Conservation (phyloP, 2,329 filamentous ascomycete species). For the Trichoderma gracile region DNA sequence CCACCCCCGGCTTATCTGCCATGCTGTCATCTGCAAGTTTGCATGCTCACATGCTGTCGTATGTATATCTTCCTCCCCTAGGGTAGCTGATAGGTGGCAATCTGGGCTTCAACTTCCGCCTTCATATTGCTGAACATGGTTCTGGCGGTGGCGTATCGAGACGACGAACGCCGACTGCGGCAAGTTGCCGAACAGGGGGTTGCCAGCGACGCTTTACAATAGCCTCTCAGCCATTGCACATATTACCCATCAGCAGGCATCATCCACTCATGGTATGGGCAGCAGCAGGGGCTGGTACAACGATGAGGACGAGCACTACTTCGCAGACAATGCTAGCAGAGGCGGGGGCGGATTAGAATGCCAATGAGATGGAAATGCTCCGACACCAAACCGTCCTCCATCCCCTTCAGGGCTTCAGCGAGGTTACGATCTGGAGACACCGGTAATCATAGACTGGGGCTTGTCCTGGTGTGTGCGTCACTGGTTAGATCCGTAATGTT, state of each 20-base stretch:
- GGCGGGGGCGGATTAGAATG: neutral
- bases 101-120: neutral
- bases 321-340: neutral
- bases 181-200: neutral
- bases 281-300: constrained; percentile 12
- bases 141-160: too few relatives aligned
- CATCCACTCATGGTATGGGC: neutral
- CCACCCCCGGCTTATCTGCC: neutral
- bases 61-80: neutral
- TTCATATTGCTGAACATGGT: too few relatives aligned
- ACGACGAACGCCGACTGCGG: neutral
- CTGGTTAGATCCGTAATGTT: constrained; percentile 25
- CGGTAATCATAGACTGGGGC: constrained; percentile 21
- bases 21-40: neutral
- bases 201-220: neutral
- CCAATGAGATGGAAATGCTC: neutral
- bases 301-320: neutral
- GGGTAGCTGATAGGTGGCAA: too few relatives aligned
- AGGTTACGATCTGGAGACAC: constrained; percentile 20
- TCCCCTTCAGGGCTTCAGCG: neutral
- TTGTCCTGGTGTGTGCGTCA: constrained; percentile 19
- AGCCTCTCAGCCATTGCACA: neutral
- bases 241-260: neutral
- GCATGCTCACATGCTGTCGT: neutral
- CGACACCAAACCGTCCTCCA: constrained; percentile 14